Evolutionary conservation across 2,329 filamentous ascomycete species (phyloP).

Genomic region (Arthrinium puccinioides): DNA sequence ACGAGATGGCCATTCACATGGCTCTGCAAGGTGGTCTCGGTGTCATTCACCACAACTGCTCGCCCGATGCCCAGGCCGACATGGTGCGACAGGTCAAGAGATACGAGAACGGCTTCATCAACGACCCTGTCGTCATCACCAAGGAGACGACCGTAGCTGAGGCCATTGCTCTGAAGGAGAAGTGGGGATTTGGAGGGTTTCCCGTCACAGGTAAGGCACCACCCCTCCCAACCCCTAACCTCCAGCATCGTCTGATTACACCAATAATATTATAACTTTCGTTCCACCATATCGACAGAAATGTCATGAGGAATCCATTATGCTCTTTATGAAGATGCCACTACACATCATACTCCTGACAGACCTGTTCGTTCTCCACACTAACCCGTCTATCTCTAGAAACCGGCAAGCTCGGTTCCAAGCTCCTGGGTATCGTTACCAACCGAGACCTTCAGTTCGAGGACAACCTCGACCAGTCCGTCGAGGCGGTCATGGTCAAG

Average conservation of each 20-base stretch:
- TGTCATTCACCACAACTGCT: constrained; percentile 99
- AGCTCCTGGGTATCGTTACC: constrained; percentile 94
- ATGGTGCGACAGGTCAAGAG: constrained; percentile 99
- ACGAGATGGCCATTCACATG: constrained; percentile 99
- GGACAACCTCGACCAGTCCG: constrained; percentile 60
- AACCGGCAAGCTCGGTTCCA: constrained; percentile 85
- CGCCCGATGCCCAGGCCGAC: constrained; percentile 91
- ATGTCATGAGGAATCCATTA: constrained; percentile 74
- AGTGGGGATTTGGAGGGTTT: constrained; percentile 98
- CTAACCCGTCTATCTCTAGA: constrained; percentile 52
- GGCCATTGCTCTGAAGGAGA: constrained; percentile 87
- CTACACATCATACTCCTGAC: constrained; percentile 7
- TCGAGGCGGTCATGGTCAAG: constrained; percentile 90
- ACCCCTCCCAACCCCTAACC: constrained; percentile 1
- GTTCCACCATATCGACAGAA: constrained; percentile 97
- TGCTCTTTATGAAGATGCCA: constrained; percentile 36
- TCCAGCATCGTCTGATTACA: constrained; percentile 65
- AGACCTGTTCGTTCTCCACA: constrained; percentile 6
- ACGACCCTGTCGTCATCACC: constrained; percentile 87
- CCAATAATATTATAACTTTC: constrained; percentile 92
- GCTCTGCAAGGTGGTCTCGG: constrained; percentile 80
- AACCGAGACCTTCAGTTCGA: constrained; percentile 98
- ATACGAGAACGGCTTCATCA: constrained; percentile 98
- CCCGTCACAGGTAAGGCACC: constrained; percentile 85
- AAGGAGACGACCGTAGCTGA: constrained; percentile 84